These are phyloP conservation scores for Boletus rufocinnamomeus DNA, from an alignment of 768 basidiomycete genomes.

Conservation along the genomic window DNA sequence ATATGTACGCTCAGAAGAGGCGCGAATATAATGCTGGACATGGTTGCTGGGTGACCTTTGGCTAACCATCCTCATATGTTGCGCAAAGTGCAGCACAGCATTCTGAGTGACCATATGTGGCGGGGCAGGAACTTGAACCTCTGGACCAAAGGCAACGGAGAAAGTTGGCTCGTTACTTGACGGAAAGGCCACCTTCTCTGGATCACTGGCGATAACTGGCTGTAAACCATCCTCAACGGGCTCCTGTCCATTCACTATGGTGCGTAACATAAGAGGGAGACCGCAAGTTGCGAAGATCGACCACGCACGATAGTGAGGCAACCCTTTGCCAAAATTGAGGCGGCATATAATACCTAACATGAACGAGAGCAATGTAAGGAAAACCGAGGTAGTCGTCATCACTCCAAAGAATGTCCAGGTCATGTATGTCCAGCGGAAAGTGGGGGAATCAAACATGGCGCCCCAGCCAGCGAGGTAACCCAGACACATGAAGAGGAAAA, in stretches of 20 bases:
- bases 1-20: conserved; percentile 30
- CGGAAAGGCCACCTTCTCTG: conserved; percentile 30
- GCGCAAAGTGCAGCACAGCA: no score
- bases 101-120: no score
- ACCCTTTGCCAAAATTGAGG: conserved; percentile 76
- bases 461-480: conserved; percentile 70
- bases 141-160: no score
- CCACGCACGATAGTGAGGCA: conserved; percentile 62
- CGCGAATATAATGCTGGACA: conserved; percentile 39
- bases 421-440: conserved; percentile 76
- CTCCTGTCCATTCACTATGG: conserved; percentile 57
- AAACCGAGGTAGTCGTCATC: conserved; percentile 58
- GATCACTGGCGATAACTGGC: conserved; percentile 34
- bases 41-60: conserved; percentile 26
- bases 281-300: neutral
- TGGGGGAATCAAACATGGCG: conserved; percentile 67
- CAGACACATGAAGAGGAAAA: conserved; percentile 62
- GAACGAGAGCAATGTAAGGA: conserved; percentile 55
- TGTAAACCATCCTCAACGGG: conserved; percentile 47
- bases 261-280: conserved; percentile 2
- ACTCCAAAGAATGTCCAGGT: conserved; percentile 76
- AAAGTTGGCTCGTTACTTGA: no score
- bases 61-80: neutral
- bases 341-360: conserved; percentile 67
- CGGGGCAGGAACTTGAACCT: no score